Evolutionary conservation across 2,329 filamentous ascomycete species (phyloP).

Genomic region (Neocatenulostroma microsporum): DNA sequence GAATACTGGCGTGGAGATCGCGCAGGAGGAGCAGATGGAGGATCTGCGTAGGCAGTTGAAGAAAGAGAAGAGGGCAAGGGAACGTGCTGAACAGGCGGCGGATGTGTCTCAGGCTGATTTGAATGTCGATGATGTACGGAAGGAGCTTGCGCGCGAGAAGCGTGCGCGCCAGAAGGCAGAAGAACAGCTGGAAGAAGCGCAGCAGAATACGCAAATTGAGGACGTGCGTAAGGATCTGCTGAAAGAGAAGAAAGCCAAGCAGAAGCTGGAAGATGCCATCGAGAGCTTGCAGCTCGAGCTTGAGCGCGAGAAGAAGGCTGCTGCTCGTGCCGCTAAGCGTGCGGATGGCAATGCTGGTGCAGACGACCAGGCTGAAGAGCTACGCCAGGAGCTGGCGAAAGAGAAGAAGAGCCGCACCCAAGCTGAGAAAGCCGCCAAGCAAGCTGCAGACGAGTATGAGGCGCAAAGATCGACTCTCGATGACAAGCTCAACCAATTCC

Average conservation of each 20-base stretch:
- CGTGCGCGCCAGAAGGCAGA: constrained; percentile 26
- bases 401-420: constrained; percentile 47
- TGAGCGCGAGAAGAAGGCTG: constrained; percentile 26
- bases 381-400: constrained; percentile 44
- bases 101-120: constrained; percentile 26
- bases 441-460: constrained; percentile 53
- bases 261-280: constrained; percentile 31
- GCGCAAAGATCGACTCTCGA: constrained; percentile 58
- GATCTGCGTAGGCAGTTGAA: constrained; percentile 41
- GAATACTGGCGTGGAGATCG: constrained; percentile 43
- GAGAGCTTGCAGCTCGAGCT: constrained; percentile 26
- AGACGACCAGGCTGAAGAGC: constrained; percentile 37
- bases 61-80: constrained; percentile 39
- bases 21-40: constrained; percentile 34
- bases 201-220: constrained; percentile 28
- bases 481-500: constrained; percentile 61
- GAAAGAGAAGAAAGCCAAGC: constrained; percentile 26
- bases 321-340: constrained; percentile 33
- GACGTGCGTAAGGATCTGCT: constrained; percentile 27
- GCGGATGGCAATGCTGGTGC: constrained; percentile 35
- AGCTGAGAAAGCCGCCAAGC: constrained; percentile 46
- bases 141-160: constrained; percentile 27
- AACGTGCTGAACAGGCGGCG: constrained; percentile 34
- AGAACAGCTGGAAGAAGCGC: constrained; percentile 31
- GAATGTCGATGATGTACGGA: constrained; percentile 25